Conservation (phyloP, 768 basidiomycete species). For the Favolaschia claudopus region DNA sequence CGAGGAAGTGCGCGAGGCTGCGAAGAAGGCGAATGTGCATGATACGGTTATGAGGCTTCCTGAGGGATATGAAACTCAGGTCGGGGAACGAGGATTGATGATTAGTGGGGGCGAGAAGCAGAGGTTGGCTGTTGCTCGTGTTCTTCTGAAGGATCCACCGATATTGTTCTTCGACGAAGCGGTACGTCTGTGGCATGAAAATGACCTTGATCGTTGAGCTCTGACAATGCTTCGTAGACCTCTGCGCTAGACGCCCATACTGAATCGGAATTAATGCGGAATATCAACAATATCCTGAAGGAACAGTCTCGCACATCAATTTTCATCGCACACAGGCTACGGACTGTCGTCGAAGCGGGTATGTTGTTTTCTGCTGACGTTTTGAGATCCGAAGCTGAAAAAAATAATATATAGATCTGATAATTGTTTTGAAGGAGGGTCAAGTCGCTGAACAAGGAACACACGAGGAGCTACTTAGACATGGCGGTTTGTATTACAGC, state of each 20-base stretch:
- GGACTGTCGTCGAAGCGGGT: constrained; percentile 93
- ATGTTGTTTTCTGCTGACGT: constrained; percentile 30
- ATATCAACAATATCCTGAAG: constrained; percentile 82
- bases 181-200: constrained; percentile 60
- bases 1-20: constrained; percentile 86
- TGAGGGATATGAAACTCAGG: constrained; percentile 87
- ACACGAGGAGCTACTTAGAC: constrained; percentile 82
- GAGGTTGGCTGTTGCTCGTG: constrained; percentile 90
- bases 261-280: constrained; percentile 93
- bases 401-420: constrained; percentile 66
- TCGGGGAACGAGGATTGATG: constrained; percentile 97
- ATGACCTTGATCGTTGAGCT: constrained; percentile 8
- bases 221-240: constrained; percentile 59
- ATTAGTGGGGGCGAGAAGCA: constrained; percentile 99
- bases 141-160: constrained; percentile 92
- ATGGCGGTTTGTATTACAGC: constrained; percentile 73
- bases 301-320: constrained; percentile 89
- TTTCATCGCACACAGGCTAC: constrained; percentile 93
- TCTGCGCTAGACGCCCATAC: constrained; percentile 96
- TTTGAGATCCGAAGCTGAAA: background rate
- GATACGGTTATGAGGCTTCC: constrained; percentile 81
- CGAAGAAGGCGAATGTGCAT: constrained; percentile 88
- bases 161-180: constrained; percentile 99
- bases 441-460: constrained; percentile 92
- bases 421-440: constrained; percentile 94